Base-by-base conservation (phyloP, 495 filamentous ascomycete genomes). In the Aspergillus haitiensis region DNA sequence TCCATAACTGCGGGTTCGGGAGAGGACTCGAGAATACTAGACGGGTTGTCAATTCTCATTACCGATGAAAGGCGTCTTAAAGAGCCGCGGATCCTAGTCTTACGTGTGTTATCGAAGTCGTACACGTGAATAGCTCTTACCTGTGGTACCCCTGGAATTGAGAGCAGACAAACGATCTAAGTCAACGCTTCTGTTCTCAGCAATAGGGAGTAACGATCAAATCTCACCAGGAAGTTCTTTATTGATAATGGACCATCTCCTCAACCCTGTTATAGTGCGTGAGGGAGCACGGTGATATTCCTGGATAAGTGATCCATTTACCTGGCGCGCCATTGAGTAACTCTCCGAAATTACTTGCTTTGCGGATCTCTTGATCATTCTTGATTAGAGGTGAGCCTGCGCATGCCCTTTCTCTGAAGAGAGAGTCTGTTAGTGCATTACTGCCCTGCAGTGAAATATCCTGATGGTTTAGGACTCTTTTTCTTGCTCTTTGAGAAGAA, bases 101-200 rank as follows among this genome's bases (percentile, higher is more conserved):
- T 79, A 95, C 92, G 78, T 40, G 94, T 99, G 67, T 99, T 98
- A 70, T 99, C 94, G 70, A 99, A 99, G 75, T 99, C 94, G 78
- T 98, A 99, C 58, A 99, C 82, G 70, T 99, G 94, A 53, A 99
- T 85, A 7, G 84, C 70, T 68, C 84, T 90, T 67, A 98, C 88
- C 64, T 82, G 78, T 16, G 87, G 80, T 16, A 84, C 76, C 56
- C 81, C 85, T 87, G 59, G 42, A 16, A 59, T 18, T 36, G 21
- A 51, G 5, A 7, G 21, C 21, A 49, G 44, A 18, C 37, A 55
- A 53, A 13, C 21, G 42, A 32, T 16, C 54, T n/a, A 54, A 32
- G 32, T 60, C 50, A 67, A 31, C 47, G 11, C 13, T 55, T 37
- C 51, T 63, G 48, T 61, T 57, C 58, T 27, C 40, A 13, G 15